Percentiles rank a stretch among this genome's conserved stretches.
Conservation (phyloP, 2,329 filamentous ascomycete species). For the Aspergillus sp. region DNA sequence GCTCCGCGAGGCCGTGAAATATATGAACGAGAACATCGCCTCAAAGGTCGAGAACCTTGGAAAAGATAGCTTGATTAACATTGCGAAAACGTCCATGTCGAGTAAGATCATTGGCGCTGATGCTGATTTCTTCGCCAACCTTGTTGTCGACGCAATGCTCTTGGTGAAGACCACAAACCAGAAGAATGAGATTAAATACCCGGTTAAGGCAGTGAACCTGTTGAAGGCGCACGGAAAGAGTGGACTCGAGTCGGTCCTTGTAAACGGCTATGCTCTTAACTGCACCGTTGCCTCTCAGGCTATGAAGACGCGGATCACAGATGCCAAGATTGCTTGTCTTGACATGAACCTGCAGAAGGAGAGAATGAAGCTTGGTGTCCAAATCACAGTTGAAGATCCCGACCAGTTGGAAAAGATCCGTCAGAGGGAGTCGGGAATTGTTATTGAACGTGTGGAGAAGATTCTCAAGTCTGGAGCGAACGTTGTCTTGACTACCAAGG, state of each 20-base stretch:
- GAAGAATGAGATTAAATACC: constrained; percentile 90
- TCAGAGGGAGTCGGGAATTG: constrained; percentile 87
- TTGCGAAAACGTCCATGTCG: constrained; percentile 98
- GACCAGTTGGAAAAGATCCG: constrained; percentile 97
- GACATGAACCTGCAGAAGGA: constrained; percentile 99
- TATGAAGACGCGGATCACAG: constrained; percentile 88
- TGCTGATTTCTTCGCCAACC: constrained; percentile 94
- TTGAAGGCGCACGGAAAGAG: constrained; percentile 98
- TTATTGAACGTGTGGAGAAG: constrained; percentile 93
- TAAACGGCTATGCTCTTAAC: constrained; percentile 97
- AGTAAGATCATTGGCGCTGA: constrained; percentile 98
- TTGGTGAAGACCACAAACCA: constrained; percentile 93
- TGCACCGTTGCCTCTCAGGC: constrained; percentile 98
- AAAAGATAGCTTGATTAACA: constrained; percentile 87
- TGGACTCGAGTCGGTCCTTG: constrained; percentile 80
- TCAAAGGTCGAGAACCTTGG: constrained; percentile 92
- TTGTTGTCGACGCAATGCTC: constrained; percentile 95
- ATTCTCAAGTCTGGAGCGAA: constrained; percentile 97
- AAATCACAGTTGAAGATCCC: constrained; percentile 97
- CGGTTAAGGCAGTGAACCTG: constrained; percentile 98
- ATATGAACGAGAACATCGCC: constrained; percentile 98
- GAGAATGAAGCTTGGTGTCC: constrained; percentile 97
- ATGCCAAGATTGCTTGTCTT: constrained; percentile 94
- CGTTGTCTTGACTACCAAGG: constrained; percentile 95
- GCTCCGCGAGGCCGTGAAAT: constrained; percentile 93